Base-by-base conservation (phyloP, 2,329 filamentous ascomycete species). In the Parastagonospora avenae region DNA sequence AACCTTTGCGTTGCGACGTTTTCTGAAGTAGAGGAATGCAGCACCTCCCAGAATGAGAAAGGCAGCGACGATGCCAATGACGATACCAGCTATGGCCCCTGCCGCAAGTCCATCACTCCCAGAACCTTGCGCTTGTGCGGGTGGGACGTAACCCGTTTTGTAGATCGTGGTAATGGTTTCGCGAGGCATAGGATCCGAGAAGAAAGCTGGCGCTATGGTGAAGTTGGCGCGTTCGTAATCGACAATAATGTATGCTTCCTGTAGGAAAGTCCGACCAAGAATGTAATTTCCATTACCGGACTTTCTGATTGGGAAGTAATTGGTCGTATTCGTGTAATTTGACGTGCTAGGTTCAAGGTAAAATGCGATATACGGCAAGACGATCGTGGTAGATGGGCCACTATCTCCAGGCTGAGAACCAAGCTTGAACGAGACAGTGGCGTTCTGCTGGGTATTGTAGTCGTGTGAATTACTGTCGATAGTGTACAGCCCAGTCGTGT, bases 231-330 rank as follows among this genome's bases (percentile, higher is more conserved):
- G 58, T 19, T 74, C 70, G 42, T 74, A 74, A 46, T 75, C 70
- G 11, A 73, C 71, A 29, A 71, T 42, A 1, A 75, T 47, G 31
- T 75, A 75, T 1, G 73, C 65, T 49, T 74, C 72, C 42, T 75
- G 73, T 0, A 75, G 45, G 27, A 75, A 68, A 0, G 72, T 60
- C 2, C 73, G 68, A 0, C 73, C 73, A 1, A 75, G 50, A 4
- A 71, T 62, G 19, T 48, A 66, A 0, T 55, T 16, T 0, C 64
- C 65, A 14, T 60, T 60, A 1, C 49, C 48, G 0, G 70, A 67
- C 24, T 57, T 64, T 40, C 58, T 66, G 43, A 74, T 63, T 0
- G 71, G 68, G 32, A 74, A 70, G 27, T 72, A 74, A 15, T 57
- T 59, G 11, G 48, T 60, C 4, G 27, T 11, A 14, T 62, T 54